phyloP scores from a whole-genome alignment of 345 rosid genomes.

The Toxicodendron radicans region DNA sequence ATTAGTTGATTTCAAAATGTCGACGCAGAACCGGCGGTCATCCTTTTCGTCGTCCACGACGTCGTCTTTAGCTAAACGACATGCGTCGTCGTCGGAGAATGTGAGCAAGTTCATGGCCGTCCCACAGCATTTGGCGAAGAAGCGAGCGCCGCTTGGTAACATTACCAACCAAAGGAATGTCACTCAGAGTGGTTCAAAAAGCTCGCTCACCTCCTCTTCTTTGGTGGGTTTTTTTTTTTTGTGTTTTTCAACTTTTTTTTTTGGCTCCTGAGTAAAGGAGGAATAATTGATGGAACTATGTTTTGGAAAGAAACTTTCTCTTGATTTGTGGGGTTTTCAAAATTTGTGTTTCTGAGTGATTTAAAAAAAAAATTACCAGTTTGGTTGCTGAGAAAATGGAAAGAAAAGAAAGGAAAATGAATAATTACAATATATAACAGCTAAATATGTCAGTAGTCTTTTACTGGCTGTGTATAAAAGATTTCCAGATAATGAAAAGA shows the following conservation, averaged over 20 bases:
- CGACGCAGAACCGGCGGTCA: slow-evolving; percentile 34
- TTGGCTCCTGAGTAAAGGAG: slow-evolving; percentile 17
- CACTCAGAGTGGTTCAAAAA: slow-evolving; percentile 32
- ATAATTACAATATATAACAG: background rate
- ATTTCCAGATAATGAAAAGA: background rate
- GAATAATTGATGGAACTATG: background rate
- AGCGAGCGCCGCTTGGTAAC: slow-evolving; percentile 76
- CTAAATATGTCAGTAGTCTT: background rate
- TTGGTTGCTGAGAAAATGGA: slow-evolving; percentile 10
- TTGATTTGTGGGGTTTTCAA: background rate
- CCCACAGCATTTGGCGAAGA: slow-evolving; percentile 50
- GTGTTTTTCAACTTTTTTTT: background rate
- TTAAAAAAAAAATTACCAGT: background rate
- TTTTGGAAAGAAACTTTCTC: background rate
- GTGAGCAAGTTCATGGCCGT: slow-evolving; percentile 35
- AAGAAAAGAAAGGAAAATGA: background rate
- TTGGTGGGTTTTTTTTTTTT: slow-evolving; percentile 51
- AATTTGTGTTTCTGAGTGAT: background rate
- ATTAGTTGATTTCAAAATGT: slow-evolving; percentile 17
- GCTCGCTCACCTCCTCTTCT: slow-evolving; percentile 45
- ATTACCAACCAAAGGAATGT: slow-evolving; percentile 60
- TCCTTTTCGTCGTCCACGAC: slow-evolving; percentile 48
- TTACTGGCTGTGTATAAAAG: background rate
- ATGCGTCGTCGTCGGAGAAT: slow-evolving; percentile 46
- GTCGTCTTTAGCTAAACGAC: slow-evolving; percentile 53